phyloP scores from a whole-genome alignment of 495 filamentous ascomycete genomes.

The Glutinoglossum americanum region DNA sequence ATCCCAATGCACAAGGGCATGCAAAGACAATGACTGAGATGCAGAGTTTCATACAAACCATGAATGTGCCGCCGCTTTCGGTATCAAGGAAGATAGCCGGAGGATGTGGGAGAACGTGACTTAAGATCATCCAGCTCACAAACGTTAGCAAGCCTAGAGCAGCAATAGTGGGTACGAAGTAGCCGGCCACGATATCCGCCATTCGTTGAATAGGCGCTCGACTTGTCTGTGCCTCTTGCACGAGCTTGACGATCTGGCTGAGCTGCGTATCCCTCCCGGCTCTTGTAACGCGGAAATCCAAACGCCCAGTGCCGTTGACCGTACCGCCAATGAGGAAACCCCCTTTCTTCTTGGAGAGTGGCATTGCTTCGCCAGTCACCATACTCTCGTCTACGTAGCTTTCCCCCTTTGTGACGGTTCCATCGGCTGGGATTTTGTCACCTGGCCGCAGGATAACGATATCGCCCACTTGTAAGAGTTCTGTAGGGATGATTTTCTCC shows the following conservation, averaged over 20 bases:
- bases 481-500: constrained; percentile 71
- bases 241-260: constrained; percentile 91
- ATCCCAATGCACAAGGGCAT: constrained; percentile 84
- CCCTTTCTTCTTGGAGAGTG: constrained; percentile 69
- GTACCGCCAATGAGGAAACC: constrained; percentile 78
- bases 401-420: constrained; percentile 66
- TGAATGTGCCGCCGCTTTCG: constrained; percentile 65
- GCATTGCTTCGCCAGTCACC: constrained; percentile 94
- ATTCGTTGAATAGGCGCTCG: constrained; percentile 87
- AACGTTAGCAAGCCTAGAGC: constrained; percentile 71
- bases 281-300: constrained; percentile 85
- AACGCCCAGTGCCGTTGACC: constrained; percentile 75
- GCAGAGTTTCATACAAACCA: constrained; percentile 94
- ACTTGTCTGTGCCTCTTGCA: constrained; percentile 88
- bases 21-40: constrained; percentile 98
- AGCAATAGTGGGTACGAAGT: constrained; percentile 84
- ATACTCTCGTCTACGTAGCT: constrained; percentile 94
- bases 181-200: constrained; percentile 78
- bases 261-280: constrained; percentile 90
- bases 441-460: constrained; percentile 83
- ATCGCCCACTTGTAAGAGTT: constrained; percentile 86
- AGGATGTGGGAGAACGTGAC: constrained; percentile 56
- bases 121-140: constrained; percentile 82
- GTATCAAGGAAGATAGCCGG: constrained; percentile 76
- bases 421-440: constrained; percentile 93